These are phyloP conservation scores for Tetraselmis striata DNA, from an alignment of 139 green algal species.

Conservation along the genomic window DNA sequence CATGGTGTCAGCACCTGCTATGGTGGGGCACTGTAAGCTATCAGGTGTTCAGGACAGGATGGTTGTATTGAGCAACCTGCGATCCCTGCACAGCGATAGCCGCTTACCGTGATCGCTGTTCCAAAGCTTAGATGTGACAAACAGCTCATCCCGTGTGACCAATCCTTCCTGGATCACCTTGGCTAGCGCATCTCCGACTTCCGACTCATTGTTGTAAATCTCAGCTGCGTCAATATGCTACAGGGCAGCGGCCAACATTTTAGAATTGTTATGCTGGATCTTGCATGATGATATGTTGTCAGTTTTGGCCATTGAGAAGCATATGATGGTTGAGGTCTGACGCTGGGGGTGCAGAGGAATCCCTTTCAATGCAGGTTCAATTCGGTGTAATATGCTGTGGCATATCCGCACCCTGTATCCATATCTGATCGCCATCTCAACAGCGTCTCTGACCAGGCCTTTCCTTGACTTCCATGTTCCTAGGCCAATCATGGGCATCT, in stretches of 20 bases:
- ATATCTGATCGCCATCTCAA: not conserved
- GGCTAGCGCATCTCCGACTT: conserved; percentile 14
- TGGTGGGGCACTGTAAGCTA: too few species aligned
- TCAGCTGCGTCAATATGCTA: conserved; percentile 15
- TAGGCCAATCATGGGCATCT: conserved; percentile 1
- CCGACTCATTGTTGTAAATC: conserved; percentile 16
- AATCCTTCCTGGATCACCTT: conserved; percentile 1
- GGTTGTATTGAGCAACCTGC: too few species aligned
- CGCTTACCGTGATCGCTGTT: not conserved
- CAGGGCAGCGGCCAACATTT: too few species aligned
- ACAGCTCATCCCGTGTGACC: conserved; percentile 11
- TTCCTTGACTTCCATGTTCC: not conserved
- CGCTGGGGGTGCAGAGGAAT: too few species aligned
- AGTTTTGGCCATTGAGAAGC: too few species aligned
- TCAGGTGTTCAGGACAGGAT: too few species aligned
- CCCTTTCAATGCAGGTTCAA: too few species aligned
- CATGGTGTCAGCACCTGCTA: too few species aligned
- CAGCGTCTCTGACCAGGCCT: not conserved
- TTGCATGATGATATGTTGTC: too few species aligned
- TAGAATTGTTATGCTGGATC: too few species aligned
- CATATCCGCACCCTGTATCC: conserved; percentile 6
- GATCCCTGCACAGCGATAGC: not conserved
- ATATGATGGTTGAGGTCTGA: too few species aligned
- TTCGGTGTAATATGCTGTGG: too few species aligned
- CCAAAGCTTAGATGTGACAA: conserved; percentile 22